Evolutionary conservation across 129 eudicot genomes (phyloP).

Genomic region (Heracleum sosnowskyi): DNA sequence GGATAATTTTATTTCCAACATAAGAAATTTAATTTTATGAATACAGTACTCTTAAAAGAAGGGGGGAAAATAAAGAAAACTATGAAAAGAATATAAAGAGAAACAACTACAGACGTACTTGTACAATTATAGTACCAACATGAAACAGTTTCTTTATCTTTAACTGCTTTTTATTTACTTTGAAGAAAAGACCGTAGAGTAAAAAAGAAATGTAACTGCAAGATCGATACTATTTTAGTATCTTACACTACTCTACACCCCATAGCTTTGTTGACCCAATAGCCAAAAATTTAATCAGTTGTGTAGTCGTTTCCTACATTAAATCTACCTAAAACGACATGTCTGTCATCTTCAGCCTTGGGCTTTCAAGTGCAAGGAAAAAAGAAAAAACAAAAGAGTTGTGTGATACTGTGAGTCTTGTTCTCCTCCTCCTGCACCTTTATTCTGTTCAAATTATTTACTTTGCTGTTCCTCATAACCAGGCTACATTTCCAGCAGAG

Average conservation of each 20-base stretch:
- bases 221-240: constrained; percentile 3
- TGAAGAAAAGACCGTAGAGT: constrained; percentile 29
- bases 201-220: constrained; percentile 13
- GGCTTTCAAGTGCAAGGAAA: constrained; percentile 19
- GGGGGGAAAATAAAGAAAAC: not conserved
- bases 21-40: too few species aligned
- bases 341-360: constrained; percentile 27
- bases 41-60: too few species aligned
- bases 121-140: constrained; percentile 6
- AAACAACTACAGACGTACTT: not conserved
- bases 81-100: constrained; percentile 8
- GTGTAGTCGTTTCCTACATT: constrained; percentile 21
- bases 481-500: constrained; percentile 18
- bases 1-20: too few species aligned
- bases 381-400: constrained; percentile 1
- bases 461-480: constrained; percentile 46
- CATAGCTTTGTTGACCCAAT: constrained; percentile 23
- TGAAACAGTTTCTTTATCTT: constrained; percentile 34
- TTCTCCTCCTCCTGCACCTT: constrained; percentile 42
- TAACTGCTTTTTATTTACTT: constrained; percentile 38
- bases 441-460: constrained; percentile 69
- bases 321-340: constrained; percentile 23
- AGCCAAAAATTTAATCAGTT: not conserved
- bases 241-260: not conserved
- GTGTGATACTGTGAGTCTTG: not conserved